Conservation (phyloP, 2,329 filamentous ascomycete species). For the Allantophomopsis lycopodina region DNA sequence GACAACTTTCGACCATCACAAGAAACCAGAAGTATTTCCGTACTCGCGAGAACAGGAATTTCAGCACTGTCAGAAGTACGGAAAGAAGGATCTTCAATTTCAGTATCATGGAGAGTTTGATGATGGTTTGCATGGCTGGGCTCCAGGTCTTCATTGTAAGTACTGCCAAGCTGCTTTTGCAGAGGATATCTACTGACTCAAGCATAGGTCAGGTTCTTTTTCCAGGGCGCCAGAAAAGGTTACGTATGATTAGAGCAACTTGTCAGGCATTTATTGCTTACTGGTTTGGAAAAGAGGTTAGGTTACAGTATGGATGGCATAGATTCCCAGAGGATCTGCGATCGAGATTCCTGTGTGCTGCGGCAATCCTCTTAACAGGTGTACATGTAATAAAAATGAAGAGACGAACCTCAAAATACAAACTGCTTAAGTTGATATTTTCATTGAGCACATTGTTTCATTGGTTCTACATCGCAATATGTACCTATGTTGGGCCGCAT, state of each 20-base stretch:
- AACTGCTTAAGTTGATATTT: too few species aligned
- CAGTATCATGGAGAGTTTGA: constrained; percentile 77
- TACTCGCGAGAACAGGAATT: constrained; percentile 96
- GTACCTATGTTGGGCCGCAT: too few species aligned
- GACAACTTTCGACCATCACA: constrained; percentile 84
- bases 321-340: too few species aligned
- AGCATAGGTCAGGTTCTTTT: not conserved
- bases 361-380: constrained; percentile 2
- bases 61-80: constrained; percentile 93
- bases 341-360: constrained; percentile 6
- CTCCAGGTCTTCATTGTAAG: constrained; percentile 88
- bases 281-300: too few species aligned
- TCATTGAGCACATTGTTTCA: too few species aligned
- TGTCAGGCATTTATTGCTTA: too few species aligned
- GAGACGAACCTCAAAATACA: not conserved
- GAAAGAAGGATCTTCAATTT: constrained; percentile 96
- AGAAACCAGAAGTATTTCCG: constrained; percentile 99
- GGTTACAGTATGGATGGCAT: too few species aligned
- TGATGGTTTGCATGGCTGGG: constrained; percentile 91
- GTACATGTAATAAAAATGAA: not conserved
- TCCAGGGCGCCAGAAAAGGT: constrained; percentile 50
- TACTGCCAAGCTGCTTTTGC: too few species aligned
- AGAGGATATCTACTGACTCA: too few species aligned
- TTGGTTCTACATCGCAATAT: too few species aligned
- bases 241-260: constrained; percentile 37